A percentile compares a stretch with the other conserved stretches of the same genome.
Conservation (phyloP, 2,329 filamentous ascomycete genomes). For the Pyrenochaeta sp. region DNA sequence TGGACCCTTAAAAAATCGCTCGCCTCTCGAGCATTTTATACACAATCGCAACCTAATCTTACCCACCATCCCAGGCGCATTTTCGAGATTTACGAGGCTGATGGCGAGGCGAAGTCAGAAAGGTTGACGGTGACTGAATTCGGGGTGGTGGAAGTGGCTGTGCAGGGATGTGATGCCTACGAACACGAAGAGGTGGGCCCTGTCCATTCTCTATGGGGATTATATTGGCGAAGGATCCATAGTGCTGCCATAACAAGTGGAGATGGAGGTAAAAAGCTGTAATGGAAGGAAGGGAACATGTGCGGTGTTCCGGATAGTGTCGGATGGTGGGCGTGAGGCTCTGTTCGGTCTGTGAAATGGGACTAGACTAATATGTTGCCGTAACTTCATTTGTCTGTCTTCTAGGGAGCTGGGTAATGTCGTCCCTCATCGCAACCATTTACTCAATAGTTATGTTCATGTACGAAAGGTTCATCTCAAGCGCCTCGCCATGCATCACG, state of each 20-base stretch:
- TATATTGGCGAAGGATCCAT: not conserved
- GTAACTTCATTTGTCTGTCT: no score
- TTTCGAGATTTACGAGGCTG: constrained; percentile 1
- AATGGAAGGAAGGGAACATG: not conserved
- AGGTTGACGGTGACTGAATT: not conserved
- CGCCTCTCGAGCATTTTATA: not conserved
- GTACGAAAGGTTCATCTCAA: constrained; percentile 14
- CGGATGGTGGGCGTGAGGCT: not conserved
- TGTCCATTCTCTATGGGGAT: not conserved
- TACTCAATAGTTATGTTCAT: constrained; percentile 24
- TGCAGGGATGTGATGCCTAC: not conserved
- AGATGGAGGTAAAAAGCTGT: not conserved
- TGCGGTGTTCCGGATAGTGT: not conserved
- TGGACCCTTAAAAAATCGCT: no score
- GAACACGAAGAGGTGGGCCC: not conserved
- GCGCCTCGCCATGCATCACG: constrained; percentile 33
- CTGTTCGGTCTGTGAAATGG: not conserved
- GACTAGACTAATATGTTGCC: not conserved
- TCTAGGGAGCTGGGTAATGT: no score
- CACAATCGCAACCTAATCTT: not conserved
- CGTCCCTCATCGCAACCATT: not conserved
- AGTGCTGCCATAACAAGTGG: not conserved
- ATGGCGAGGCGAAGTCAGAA: constrained; percentile 1
- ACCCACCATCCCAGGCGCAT: not conserved
- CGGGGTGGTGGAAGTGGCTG: constrained; percentile 3